Percentiles rank a stretch among this genome's conserved stretches.
phyloP scores from a whole-genome alignment of 805 yeast species.

The Lachancea dasiensis region DNA sequence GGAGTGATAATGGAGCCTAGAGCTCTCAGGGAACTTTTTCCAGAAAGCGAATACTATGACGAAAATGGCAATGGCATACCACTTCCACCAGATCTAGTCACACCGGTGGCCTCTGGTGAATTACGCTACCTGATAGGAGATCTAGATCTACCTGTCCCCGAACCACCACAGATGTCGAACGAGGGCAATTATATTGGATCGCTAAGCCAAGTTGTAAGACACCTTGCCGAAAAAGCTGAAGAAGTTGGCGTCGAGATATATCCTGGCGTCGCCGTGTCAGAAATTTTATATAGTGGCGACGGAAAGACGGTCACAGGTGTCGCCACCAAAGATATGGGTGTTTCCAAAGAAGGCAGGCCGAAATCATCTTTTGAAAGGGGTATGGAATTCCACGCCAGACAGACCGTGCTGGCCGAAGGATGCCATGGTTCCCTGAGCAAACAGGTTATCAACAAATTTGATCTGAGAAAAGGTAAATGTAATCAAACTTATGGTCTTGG shows the following conservation, averaged over 20 bases:
- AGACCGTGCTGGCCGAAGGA: conserved; percentile 94
- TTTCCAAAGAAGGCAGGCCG: conserved; percentile 68
- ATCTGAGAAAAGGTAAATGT: conserved; percentile 55
- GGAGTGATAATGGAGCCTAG: conserved; percentile 94
- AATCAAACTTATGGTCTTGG: conserved; percentile 96
- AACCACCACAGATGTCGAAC: conserved; percentile 87
- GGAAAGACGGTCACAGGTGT: conserved; percentile 67
- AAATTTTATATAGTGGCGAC: conserved; percentile 57
- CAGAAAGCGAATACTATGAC: conserved; percentile 51
- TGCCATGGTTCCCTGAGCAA: conserved; percentile 93
- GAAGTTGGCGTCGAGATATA: conserved; percentile 90
- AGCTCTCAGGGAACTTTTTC: conserved; percentile 78
- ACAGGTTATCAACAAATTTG: conserved; percentile 60
- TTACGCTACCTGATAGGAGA: conserved; percentile 64
- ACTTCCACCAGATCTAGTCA: conserved; percentile 69
- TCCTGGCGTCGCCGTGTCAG: conserved; percentile 83
- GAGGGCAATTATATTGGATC: conserved; percentile 82
- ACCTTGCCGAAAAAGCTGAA: conserved; percentile 84
- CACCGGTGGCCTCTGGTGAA: conserved; percentile 68
- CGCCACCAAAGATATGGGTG: conserved; percentile 91
- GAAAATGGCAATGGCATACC: conserved; percentile 57
- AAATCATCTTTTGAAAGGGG: conserved; percentile 88
- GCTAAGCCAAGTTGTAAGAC: conserved; percentile 70
- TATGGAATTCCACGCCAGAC: conserved; percentile 90
- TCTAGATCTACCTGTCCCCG: conserved; percentile 69